Percentiles rank a stretch among this genome's conserved stretches.
These are phyloP conservation scores for Nyctanthes arbortristis DNA, from an alignment of 257 asterid genomes.

Conservation along the genomic window DNA sequence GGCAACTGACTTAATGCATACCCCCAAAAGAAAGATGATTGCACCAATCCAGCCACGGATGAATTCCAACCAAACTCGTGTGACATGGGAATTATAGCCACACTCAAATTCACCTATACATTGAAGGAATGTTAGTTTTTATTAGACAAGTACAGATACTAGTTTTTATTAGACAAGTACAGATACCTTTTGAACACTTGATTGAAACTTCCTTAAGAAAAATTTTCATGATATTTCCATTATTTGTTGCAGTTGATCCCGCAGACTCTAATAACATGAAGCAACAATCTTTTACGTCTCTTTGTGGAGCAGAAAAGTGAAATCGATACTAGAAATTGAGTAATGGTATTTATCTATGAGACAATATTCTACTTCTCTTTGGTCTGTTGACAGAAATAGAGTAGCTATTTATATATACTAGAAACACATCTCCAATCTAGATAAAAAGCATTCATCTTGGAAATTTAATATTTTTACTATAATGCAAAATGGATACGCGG, in stretches of 20 bases:
- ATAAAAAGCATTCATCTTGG: too few species aligned
- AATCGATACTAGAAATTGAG: not conserved
- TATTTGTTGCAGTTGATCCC: not conserved
- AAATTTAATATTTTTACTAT: not conserved
- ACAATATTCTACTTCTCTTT: not conserved
- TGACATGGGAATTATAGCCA: constrained; percentile 98
- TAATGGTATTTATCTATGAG: constrained; percentile 1
- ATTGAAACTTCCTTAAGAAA: not conserved
- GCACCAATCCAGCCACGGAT: constrained; percentile 92
- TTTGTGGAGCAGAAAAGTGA: not conserved
- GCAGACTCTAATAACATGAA: not conserved
- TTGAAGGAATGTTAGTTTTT: constrained; percentile 24
- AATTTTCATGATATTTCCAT: constrained; percentile 5
- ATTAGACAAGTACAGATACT: too few species aligned
- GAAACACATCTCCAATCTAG: too few species aligned
- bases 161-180: too few species aligned
- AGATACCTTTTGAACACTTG: constrained; percentile 10
- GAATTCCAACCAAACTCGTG: constrained; percentile 97
- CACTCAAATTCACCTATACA: constrained; percentile 85
- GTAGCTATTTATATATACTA: too few species aligned
- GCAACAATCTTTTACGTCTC: not conserved
- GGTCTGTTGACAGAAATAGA: not conserved
- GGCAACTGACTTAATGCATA: constrained; percentile 98
- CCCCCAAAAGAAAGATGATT: constrained; percentile 99
- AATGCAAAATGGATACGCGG: not conserved